These are phyloP conservation scores for Crithidia fasciculata DNA, from an alignment of 208 protist species.

Conservation along the genomic window DNA sequence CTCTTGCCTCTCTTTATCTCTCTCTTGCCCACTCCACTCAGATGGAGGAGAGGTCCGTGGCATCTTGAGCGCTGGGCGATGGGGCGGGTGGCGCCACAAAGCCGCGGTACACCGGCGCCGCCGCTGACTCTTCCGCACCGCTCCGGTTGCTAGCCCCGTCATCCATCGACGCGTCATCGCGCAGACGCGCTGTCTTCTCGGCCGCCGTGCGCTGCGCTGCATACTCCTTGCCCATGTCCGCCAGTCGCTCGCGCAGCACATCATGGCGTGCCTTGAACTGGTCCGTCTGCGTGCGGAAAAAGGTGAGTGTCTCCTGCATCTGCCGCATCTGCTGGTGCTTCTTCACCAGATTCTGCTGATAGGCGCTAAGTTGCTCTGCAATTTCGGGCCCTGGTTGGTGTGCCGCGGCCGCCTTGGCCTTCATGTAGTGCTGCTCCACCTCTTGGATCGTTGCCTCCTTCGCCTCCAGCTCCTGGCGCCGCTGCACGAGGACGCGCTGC, in stretches of 20 bases:
- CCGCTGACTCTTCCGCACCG: background rate
- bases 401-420: constrained; percentile 93
- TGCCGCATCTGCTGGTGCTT: constrained; percentile 93
- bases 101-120: constrained; percentile 22
- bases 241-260: constrained; percentile 65
- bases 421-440: constrained; percentile 93
- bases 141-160: background rate
- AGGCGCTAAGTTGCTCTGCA: constrained; percentile 95
- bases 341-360: constrained; percentile 93
- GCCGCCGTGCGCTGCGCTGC: constrained; percentile 19
- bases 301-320: constrained; percentile 78
- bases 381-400: constrained; percentile 95
- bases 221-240: constrained; percentile 60
- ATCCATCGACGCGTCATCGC: background rate
- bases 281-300: constrained; percentile 87
- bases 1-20: background rate
- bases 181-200: constrained; percentile 8
- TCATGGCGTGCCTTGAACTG: constrained; percentile 72
- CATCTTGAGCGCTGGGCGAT: background rate
- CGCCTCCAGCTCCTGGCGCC: constrained; percentile 93
- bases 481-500: constrained; percentile 95
- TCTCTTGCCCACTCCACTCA: background rate
- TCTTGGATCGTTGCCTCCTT: constrained; percentile 92
- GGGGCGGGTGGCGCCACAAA: constrained; percentile 23
- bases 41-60: too few species aligned